Conservation (phyloP, 2,329 filamentous ascomycete genomes). For the Zopfia rhizophila region DNA sequence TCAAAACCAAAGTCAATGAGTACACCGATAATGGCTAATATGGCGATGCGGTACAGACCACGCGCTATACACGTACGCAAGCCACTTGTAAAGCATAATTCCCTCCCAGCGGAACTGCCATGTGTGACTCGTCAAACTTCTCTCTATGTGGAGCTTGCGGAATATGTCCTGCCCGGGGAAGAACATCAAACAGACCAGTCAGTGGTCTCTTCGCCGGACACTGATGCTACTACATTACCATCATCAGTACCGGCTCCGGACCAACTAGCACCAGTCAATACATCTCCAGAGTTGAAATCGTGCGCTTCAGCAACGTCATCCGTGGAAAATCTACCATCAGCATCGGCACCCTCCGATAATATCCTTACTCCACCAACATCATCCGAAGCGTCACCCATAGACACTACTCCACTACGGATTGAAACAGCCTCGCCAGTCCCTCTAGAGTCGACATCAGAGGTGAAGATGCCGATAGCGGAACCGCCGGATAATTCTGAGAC, state of each 20-base stretch:
- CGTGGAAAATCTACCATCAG: neutral
- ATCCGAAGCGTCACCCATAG: slow-evolving; percentile 5
- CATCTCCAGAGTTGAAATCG: neutral
- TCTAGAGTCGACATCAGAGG: neutral
- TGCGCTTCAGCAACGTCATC: neutral
- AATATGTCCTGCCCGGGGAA: slow-evolving; percentile 27
- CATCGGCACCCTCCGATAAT: too few relatives aligned
- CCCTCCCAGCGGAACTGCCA: slow-evolving; percentile 31
- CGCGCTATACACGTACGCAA: slow-evolving; percentile 29
- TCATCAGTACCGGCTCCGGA: neutral
- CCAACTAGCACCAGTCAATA: neutral
- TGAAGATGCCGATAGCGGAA: too few relatives aligned
- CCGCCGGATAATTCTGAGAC: too few relatives aligned
- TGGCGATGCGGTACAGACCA: slow-evolving; percentile 29
- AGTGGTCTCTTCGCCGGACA: too few relatives aligned
- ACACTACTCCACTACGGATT: neutral
- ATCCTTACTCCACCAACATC: slow-evolving; percentile 16
- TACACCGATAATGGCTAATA: slow-evolving; percentile 23
- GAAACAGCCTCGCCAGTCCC: slow-evolving; percentile 5
- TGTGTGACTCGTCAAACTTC: slow-evolving; percentile 30
- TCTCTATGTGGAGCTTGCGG: slow-evolving; percentile 35
- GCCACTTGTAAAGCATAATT: slow-evolving; percentile 24
- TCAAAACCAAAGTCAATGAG: slow-evolving; percentile 24
- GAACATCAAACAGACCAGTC: slow-evolving; percentile 17
- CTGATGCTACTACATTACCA: slow-evolving; percentile 6